Conservation (phyloP, 495 filamentous ascomycete genomes). For the Hypoxylon lenormandii region DNA sequence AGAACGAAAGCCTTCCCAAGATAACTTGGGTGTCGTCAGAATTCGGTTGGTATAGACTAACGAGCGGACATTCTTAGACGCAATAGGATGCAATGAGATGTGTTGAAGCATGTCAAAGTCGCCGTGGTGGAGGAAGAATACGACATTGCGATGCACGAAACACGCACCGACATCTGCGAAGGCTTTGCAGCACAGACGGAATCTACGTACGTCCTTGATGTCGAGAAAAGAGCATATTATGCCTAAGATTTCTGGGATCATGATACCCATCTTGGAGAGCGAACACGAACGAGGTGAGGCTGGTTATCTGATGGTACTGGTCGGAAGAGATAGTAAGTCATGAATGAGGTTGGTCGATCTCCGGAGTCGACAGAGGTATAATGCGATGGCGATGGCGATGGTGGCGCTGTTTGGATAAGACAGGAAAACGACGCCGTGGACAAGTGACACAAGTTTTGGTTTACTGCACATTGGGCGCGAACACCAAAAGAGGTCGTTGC, state of each 20-base stretch:
- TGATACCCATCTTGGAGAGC: conserved; percentile 14
- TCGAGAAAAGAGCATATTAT: conserved; percentile 37
- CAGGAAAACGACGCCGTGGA: too few species aligned
- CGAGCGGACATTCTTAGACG: conserved; percentile 31
- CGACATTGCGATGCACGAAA: conserved; percentile 42
- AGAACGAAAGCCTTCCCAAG: not conserved
- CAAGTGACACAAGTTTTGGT: too few species aligned
- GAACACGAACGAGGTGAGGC: too few species aligned
- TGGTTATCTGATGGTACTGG: too few species aligned
- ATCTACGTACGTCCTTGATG: conserved; percentile 27
- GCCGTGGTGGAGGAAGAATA: conserved; percentile 45
- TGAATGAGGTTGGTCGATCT: too few species aligned
- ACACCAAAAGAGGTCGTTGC: too few species aligned
- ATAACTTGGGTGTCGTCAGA: conserved; percentile 4
- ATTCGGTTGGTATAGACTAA: conserved; percentile 31
- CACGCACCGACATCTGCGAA: conserved; percentile 35
- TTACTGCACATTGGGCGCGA: too few species aligned
- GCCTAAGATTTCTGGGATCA: conserved; percentile 33
- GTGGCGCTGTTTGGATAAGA: too few species aligned
- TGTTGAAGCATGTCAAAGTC: conserved; percentile 29
- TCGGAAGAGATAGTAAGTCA: too few species aligned
- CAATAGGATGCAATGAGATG: conserved; percentile 41
- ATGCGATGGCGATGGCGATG: too few species aligned
- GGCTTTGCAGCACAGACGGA: conserved; percentile 34
- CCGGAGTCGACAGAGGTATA: too few species aligned